Conservation (phyloP, 257 asterid species). For the Capsicum rhomboideum region DNA sequence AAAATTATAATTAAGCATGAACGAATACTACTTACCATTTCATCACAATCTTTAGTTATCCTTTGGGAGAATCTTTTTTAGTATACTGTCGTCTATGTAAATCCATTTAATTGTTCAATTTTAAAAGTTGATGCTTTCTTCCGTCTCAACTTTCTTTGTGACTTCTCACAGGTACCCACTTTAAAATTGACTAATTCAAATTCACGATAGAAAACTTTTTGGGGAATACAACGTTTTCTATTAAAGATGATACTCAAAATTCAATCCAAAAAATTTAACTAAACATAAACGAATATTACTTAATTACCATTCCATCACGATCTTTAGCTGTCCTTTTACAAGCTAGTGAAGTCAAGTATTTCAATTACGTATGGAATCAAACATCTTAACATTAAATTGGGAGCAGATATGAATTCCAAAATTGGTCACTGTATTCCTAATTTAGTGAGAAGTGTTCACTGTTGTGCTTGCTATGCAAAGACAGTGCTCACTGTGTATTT, state of each 20-base stretch:
- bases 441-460: background rate
- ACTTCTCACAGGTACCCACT: too few relatives aligned
- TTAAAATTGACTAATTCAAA: too few relatives aligned
- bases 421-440: background rate
- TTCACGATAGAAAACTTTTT: too few relatives aligned
- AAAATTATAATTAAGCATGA: too few relatives aligned
- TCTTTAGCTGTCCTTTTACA: background rate
- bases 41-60: too few relatives aligned
- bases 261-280: background rate
- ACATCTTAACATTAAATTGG: background rate
- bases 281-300: background rate
- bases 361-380: background rate
- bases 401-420: background rate
- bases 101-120: too few relatives aligned
- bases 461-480: background rate
- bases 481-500: slow-evolving; percentile 8
- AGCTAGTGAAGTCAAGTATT: background rate
- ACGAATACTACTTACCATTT: too few relatives aligned
- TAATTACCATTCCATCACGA: background rate
- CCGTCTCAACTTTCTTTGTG: too few relatives aligned
- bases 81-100: too few relatives aligned
- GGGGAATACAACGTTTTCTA: too few relatives aligned
- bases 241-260: background rate
- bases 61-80: too few relatives aligned
- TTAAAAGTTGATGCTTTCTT: too few relatives aligned